phyloP scores from a whole-genome alignment of 106 monocot genomes.

The Triglochin maritima region DNA sequence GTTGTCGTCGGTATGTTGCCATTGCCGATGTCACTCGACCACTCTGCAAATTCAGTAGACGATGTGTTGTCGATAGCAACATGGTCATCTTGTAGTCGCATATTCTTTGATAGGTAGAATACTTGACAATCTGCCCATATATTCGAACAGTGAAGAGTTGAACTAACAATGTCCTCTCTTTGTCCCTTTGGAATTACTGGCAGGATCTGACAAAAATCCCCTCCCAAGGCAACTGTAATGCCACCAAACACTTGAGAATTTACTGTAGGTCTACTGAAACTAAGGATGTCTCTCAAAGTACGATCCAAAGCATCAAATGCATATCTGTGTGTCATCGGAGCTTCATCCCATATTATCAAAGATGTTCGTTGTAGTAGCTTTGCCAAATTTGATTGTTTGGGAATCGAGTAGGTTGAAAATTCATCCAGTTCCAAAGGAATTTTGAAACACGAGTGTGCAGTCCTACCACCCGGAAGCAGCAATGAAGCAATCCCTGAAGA shows the following conservation, averaged over 20 bases:
- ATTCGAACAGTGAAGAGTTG: neutral
- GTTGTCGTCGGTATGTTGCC: too few relatives aligned
- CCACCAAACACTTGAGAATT: constrained; percentile 2
- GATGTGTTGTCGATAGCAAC: too few relatives aligned
- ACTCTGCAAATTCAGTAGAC: too few relatives aligned
- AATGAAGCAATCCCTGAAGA: constrained; percentile 1
- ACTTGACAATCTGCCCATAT: neutral
- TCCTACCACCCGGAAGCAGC: neutral
- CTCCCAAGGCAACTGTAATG: constrained; percentile 5
- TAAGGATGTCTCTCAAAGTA: neutral
- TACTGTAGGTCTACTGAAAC: neutral
- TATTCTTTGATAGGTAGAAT: neutral
- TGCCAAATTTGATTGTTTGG: neutral
- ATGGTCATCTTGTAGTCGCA: too few relatives aligned
- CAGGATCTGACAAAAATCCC: constrained; percentile 3
- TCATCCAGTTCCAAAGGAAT: neutral
- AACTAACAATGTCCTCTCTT: constrained; percentile 1
- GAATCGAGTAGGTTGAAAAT: neutral
- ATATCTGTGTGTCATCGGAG: neutral
- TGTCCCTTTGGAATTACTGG: neutral
- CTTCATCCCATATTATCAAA: neutral
- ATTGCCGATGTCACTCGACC: too few relatives aligned
- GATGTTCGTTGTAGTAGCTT: neutral
- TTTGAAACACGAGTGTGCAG: neutral
- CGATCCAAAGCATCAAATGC: neutral